Conservation (phyloP, 139 green algal species). For the Astrephomene gubernaculifera region DNA sequence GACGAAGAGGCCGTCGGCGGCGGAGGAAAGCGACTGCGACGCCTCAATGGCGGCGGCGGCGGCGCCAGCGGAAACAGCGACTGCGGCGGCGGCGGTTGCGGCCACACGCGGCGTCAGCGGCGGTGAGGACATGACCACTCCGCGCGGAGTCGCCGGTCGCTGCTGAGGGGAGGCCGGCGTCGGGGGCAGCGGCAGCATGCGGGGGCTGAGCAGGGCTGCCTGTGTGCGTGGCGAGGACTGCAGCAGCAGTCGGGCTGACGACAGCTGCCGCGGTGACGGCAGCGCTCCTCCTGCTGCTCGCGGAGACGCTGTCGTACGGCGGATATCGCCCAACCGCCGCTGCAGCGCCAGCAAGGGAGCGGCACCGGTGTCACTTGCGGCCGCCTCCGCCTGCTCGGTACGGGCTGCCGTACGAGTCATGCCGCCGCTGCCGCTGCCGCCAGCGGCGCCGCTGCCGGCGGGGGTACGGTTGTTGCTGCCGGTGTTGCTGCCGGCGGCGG, state of each 20-base stretch:
- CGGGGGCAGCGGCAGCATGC: no score
- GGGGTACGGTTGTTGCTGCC: background rate
- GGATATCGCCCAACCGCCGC: background rate
- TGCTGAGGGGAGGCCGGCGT: no score
- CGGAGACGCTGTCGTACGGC: background rate
- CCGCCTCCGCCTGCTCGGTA: background rate
- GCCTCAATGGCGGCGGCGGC: background rate
- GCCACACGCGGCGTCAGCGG: no score
- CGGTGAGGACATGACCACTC: no score
- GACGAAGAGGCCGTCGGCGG: background rate
- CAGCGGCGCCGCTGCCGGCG: background rate
- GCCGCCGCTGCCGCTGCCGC: background rate
- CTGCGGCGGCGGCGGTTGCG: no score
- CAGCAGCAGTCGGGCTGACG: background rate
- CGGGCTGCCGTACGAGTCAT: background rate
- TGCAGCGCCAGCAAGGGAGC: conserved; percentile 4
- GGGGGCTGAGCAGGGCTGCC: background rate
- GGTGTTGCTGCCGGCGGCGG: background rate
- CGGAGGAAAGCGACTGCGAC: background rate
- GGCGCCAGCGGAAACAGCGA: background rate
- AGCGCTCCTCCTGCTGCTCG: background rate
- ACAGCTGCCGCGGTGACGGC: background rate
- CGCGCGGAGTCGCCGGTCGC: no score
- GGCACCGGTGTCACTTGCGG: background rate
- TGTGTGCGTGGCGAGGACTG: background rate